A percentile compares a stretch with the other conserved stretches of the same genome.
phyloP scores from a whole-genome alignment of 176 grass and related monocot genomes.

The Otatea glauca region DNA sequence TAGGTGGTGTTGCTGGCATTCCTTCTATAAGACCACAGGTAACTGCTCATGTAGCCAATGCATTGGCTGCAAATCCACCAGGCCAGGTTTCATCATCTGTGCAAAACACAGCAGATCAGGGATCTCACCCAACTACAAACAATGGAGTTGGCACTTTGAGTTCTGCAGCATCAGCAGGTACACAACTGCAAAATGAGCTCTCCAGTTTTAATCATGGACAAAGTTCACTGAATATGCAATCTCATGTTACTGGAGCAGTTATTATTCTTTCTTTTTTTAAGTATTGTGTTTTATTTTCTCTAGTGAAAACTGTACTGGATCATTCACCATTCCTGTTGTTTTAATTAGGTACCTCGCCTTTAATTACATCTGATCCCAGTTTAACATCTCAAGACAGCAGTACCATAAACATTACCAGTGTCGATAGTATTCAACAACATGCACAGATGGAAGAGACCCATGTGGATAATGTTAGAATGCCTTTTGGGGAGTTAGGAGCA shows the following conservation, averaged over 20 bases:
- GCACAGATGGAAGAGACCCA: conserved; percentile 2
- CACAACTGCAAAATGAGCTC: conserved; percentile 30
- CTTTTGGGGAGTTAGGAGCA: conserved; percentile 10
- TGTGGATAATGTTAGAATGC: conserved; percentile 5
- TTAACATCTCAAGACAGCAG: conserved; percentile 33
- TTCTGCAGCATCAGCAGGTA: conserved; percentile 27
- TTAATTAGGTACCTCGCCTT: conserved; percentile 29
- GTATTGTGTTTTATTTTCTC: neutral
- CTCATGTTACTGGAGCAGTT: conserved; percentile 26
- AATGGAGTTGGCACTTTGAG: conserved; percentile 26
- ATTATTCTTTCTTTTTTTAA: neutral
- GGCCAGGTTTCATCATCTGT: conserved; percentile 48
- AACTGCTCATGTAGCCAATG: conserved; percentile 55
- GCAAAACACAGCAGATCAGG: conserved; percentile 46
- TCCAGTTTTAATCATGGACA: conserved; percentile 8
- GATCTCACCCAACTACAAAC: conserved; percentile 36
- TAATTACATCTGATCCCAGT: conserved; percentile 6
- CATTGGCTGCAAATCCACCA: conserved; percentile 37
- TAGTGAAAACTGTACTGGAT: neutral
- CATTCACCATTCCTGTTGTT: conserved; percentile 32
- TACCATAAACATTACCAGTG: conserved; percentile 16
- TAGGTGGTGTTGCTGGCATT: conserved; percentile 57
- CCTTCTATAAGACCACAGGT: conserved; percentile 66
- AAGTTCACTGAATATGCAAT: conserved; percentile 27
- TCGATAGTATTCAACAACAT: conserved; percentile 33